Base-by-base conservation (phyloP, 73 alveolate species). In the Tetrahymena borealis region DNA sequence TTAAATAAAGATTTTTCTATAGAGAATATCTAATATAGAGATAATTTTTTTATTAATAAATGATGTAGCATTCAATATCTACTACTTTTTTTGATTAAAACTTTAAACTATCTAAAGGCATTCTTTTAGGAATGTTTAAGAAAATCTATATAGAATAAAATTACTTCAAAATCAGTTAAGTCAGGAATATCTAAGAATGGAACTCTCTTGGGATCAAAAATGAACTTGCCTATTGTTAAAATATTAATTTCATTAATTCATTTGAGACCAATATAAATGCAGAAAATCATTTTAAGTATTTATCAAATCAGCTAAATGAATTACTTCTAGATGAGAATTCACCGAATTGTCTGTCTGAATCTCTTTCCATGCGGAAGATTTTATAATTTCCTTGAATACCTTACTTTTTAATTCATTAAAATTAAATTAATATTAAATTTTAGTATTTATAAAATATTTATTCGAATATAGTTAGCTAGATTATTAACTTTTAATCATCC, bases 141-240 rank as follows among this genome's bases (percentile, higher is more conserved):
- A 60, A 18, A 41, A 13, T 18, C 28, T 60, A 60, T 24, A 60
- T n/a, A 20, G 15, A 10, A 12, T 12, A n/a, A 38, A 1, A 4
- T 35, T 92, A 92, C 95, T 6, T 92, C 92, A 36, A 92, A 92
- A 28, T 90, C 95, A 38, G 95, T 92, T 79, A 92, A 78, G 78
- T 92, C 93, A 36, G 95, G 95, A 78, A 92, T 78, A 92, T 92
- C 95, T 33, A 78, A 78, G 43, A 37, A 36, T 11, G 95, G 95
- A 36, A 92, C 92, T 38, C 90, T 92, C 32, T 41, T 77, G 37
- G 43, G 77, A 92, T 92, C 95, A 78, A 92, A 38, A n/a, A 38
- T 39, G 78, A 92, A 92, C 32, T 92, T 38, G 8, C 93, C 93
- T 92, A 13, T 20, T 90, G 77, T 36, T 18, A 39, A 92, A 60